Base-by-base conservation (phyloP, 805 yeast species). In the Suhomyces emberorum region DNA sequence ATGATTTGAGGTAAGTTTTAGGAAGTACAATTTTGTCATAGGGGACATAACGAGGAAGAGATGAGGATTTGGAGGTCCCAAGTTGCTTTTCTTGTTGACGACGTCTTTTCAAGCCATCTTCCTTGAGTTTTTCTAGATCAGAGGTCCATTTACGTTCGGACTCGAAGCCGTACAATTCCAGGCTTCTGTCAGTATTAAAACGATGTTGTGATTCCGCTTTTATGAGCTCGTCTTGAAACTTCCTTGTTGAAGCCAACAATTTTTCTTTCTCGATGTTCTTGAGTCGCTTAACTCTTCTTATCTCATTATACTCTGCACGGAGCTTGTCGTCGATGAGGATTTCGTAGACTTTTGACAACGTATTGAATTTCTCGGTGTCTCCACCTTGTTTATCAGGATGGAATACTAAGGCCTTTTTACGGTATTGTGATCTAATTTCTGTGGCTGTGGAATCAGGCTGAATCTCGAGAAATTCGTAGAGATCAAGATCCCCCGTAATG, bases 381-480 rank as follows among this genome's bases (percentile, higher is more conserved):
- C 43, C 42, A 8, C 46, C 47, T 15, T 60, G 59, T 44, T 67
- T 69, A 44, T 69, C 74, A 5, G 74, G 73, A 41, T 69, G 73
- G 41, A 49, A 61, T 15, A 41, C 30, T 15, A 68, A 55, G 1
- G 74, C 73, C 38, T 54, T 44, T 26, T 47, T 46, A 25, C 72
- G 51, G 45, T 63, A 68, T 32, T 53, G 55, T 4, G 52, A 37
- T 27, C 55, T 45, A 16, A 68, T 61, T 9, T 53, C 59, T 3
- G 38, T 34, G 3, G 22, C 24, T 4, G 52, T 26, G 8, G 67
- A 61, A 7, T 43, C 41, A 1, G 53, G 49, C 0, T 41, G 30
- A 2, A 63, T 48, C 15, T 44, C 55, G 1, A 63, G 41, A 28
- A 49, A 54, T 17, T 49, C 48, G 32, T 61, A 63, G 24, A 61